phyloP scores from a whole-genome alignment of 805 yeast species.

The Candida glaebosa region DNA sequence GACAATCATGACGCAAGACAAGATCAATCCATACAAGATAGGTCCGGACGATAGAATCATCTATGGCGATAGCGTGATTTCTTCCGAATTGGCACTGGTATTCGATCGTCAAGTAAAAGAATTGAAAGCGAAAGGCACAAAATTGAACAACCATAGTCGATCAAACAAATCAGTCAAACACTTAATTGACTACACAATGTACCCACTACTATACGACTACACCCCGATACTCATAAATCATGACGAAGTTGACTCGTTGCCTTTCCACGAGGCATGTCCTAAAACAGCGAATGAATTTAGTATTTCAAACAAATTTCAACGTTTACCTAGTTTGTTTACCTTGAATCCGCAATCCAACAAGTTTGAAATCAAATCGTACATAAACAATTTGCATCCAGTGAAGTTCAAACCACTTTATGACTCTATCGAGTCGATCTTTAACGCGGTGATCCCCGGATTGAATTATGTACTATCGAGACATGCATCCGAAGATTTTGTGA shows the following conservation, averaged over 20 bases:
- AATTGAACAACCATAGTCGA: slow-evolving; percentile 34
- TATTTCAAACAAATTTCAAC: slow-evolving; percentile 27
- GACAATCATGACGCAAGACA: slow-evolving; percentile 16
- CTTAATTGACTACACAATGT: slow-evolving; percentile 40
- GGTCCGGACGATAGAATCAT: slow-evolving; percentile 20
- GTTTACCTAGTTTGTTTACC: slow-evolving; percentile 31
- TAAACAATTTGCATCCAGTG: slow-evolving; percentile 38
- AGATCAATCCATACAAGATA: slow-evolving; percentile 12
- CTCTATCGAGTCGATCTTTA: slow-evolving; percentile 27
- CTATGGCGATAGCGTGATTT: slow-evolving; percentile 16
- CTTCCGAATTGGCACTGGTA: slow-evolving; percentile 5
- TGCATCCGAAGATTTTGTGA: slow-evolving; percentile 14
- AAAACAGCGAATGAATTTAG: slow-evolving; percentile 10
- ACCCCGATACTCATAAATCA: slow-evolving; percentile 9
- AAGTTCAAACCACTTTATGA: slow-evolving; percentile 22
- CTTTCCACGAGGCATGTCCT: slow-evolving; percentile 7
- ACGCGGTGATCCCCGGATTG: slow-evolving; percentile 27
- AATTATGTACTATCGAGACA: slow-evolving; percentile 22
- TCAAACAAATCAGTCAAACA: slow-evolving; percentile 34
- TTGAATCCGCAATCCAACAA: slow-evolving; percentile 8
- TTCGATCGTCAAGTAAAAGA: slow-evolving; percentile 13
- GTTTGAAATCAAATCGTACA: slow-evolving; percentile 29
- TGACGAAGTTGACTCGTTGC: slow-evolving; percentile 8
- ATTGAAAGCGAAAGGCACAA: slow-evolving; percentile 13
- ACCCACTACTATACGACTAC: too few relatives aligned